Evolutionary conservation across 306 rosid genomes (phyloP).

Genomic region (Phaseolus lunatus): DNA sequence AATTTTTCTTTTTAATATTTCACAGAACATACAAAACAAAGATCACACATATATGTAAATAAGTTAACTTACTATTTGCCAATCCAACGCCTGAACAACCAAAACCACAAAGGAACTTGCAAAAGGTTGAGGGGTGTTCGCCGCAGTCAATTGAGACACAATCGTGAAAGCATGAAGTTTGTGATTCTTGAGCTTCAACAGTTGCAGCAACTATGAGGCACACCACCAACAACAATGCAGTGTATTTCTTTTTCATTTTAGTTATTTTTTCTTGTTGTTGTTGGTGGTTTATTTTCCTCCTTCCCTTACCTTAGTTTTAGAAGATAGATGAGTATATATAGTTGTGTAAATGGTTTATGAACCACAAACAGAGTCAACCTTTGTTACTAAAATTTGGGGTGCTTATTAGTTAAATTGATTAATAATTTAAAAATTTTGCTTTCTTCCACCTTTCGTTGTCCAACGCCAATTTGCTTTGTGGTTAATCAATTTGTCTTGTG

Average conservation of each 20-base stretch:
- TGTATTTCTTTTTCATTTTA: slow-evolving; percentile 34
- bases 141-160: too few relatives aligned
- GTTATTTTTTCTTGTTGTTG: not conserved
- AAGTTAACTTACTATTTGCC: too few relatives aligned
- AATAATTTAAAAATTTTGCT: too few relatives aligned
- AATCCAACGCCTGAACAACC: too few relatives aligned
- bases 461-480: not conserved
- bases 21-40: too few relatives aligned
- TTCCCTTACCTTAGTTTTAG: not conserved
- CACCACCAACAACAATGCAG: slow-evolving; percentile 1
- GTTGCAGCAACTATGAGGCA: not conserved
- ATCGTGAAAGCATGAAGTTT: too few relatives aligned
- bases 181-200: not conserved
- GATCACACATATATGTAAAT: too few relatives aligned
- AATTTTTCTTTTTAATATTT: too few relatives aligned
- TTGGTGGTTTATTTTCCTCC: not conserved
- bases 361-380: not conserved
- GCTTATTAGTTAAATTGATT: not conserved
- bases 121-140: too few relatives aligned
- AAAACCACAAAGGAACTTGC: too few relatives aligned
- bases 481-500: too few relatives aligned
- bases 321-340: not conserved
- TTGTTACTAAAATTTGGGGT: not conserved
- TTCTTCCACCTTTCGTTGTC: too few relatives aligned
- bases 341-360: not conserved